These are phyloP conservation scores for Lentinula edodes DNA, from an alignment of 768 basidiomycete species.

Conservation along the genomic window DNA sequence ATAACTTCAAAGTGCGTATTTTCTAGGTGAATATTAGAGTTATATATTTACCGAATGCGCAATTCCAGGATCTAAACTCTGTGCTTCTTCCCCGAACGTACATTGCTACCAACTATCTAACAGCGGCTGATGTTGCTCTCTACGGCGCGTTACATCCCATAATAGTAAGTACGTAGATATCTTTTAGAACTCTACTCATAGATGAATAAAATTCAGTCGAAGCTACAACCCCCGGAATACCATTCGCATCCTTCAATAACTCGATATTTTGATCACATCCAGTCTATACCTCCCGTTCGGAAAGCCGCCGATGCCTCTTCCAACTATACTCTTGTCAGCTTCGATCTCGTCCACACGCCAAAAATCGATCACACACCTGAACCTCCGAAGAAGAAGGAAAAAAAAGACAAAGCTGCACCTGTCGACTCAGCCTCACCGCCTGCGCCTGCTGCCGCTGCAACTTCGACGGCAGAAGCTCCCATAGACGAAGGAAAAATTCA, in stretches of 20 bases:
- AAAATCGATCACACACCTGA: slow-evolving; percentile 66
- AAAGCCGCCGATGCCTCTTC: slow-evolving; percentile 46
- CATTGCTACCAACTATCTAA: slow-evolving; percentile 76
- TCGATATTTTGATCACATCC: slow-evolving; percentile 95
- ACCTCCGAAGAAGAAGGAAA: slow-evolving; percentile 74
- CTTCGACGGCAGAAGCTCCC: slow-evolving; percentile 15
- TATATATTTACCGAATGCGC: not conserved
- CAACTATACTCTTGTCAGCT: slow-evolving; percentile 49
- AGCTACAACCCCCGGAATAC: slow-evolving; percentile 66
- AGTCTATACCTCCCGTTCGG: slow-evolving; percentile 60
- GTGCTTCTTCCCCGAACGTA: slow-evolving; percentile 77
- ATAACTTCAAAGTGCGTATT: slow-evolving; percentile 43
- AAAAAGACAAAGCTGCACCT: slow-evolving; percentile 27
- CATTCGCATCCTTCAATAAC: slow-evolving; percentile 77
- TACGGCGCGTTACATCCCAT: slow-evolving; percentile 86
- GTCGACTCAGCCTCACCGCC: slow-evolving; percentile 14
- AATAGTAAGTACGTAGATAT: slow-evolving; percentile 49
- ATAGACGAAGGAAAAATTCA: not conserved
- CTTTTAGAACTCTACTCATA: not conserved
- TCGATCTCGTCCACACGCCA: slow-evolving; percentile 78
- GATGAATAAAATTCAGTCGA: slow-evolving; percentile 39
- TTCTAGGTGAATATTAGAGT: not conserved
- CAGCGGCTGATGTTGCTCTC: slow-evolving; percentile 85
- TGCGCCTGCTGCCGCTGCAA: slow-evolving; percentile 23
- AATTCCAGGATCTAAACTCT: slow-evolving; percentile 53